Conservation (phyloP, 2,329 filamentous ascomycete species). For the Orbilia brochopaga region DNA sequence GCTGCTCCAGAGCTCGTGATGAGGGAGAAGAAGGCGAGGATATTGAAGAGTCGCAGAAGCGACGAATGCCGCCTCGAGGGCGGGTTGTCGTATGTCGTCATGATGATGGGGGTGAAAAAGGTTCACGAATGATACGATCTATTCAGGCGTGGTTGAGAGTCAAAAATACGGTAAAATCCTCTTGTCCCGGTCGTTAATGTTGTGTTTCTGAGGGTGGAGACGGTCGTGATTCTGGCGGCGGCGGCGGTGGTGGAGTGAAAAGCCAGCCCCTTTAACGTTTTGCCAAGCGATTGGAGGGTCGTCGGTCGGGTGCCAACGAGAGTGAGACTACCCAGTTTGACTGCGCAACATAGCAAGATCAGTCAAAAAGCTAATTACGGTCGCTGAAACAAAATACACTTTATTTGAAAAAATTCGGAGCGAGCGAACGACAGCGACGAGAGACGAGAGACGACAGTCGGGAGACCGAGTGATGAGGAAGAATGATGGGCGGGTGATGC, state of each 20-base stretch:
- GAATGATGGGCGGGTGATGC: slow-evolving; percentile 1
- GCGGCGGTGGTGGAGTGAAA: slow-evolving; percentile 3
- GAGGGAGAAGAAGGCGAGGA: slow-evolving; percentile 41
- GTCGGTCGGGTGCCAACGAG: slow-evolving; percentile 46
- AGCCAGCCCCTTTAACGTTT: slow-evolving; percentile 41
- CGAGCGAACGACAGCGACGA: neutral
- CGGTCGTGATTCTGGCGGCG: slow-evolving; percentile 9
- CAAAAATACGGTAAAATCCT: slow-evolving; percentile 7
- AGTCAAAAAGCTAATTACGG: slow-evolving; percentile 5
- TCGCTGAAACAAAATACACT: neutral
- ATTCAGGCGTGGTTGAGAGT: slow-evolving; percentile 23
- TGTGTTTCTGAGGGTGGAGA: slow-evolving; percentile 1
- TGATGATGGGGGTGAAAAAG: slow-evolving; percentile 23
- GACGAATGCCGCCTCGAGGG: slow-evolving; percentile 50
- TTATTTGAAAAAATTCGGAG: neutral
- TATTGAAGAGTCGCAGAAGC: slow-evolving; percentile 47
- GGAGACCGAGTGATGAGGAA: neutral
- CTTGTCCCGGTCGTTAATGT: neutral
- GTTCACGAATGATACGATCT: slow-evolving; percentile 53
- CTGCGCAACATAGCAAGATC: slow-evolving; percentile 24
- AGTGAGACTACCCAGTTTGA: slow-evolving; percentile 18
- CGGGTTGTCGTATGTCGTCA: slow-evolving; percentile 35
- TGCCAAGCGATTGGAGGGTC: slow-evolving; percentile 43
- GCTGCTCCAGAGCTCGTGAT: slow-evolving; percentile 38
- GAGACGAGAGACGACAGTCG: slow-evolving; percentile 3